Evolutionary conservation across 2,329 filamentous ascomycete species (phyloP), one percentile per base, ranked within the genome.

Genomic region (Calonectria pseudoturangicola): DNA sequence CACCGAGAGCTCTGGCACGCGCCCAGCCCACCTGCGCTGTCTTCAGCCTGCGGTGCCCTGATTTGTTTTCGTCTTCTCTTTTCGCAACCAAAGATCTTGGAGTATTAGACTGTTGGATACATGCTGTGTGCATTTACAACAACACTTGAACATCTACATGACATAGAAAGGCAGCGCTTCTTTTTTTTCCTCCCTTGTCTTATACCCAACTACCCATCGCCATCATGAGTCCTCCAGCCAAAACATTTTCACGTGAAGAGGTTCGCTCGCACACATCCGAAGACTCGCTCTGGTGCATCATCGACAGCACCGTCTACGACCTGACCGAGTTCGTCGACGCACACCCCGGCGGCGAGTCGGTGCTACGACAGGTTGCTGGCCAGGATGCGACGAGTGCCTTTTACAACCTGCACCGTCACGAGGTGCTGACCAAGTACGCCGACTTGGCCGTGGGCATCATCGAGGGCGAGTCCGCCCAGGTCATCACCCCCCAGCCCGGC

Each of bases 401-500:
- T 85, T 98, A 97, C 90, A 97, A 97, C 87, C 92, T 98, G 66
- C 95, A 98, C 86, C 89, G 95, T 30, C 95, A 98, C 78, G 95
- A 98, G 84, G 94, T 97, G n/a, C 89, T 98, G 13, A 87, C 92
- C 73, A 95, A 95, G 83, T 97, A 97, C 87, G 86, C 89, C 58
- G 88, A 90, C 79, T 89, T 98, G 21, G 93, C 91, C 84, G 89
- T 98, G 78, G 95, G 95, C 80, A 94, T 91, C 16, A 83, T 98
- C 81, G 87, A 91, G 76, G 93, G 91, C 84, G 94, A 98, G 87
- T 92, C 89, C 80, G 89, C 94, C 25, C 91, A 95, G 81, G 91
- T 97, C 77, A 88, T 95, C 74, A 91, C 92, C 25, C 91, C 90
- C 1, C 85, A 92, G 80, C 87, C 91, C 12, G 95, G 95, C 76